Conservation (phyloP, 805 yeast genomes). For the Candida chauliodis region DNA sequence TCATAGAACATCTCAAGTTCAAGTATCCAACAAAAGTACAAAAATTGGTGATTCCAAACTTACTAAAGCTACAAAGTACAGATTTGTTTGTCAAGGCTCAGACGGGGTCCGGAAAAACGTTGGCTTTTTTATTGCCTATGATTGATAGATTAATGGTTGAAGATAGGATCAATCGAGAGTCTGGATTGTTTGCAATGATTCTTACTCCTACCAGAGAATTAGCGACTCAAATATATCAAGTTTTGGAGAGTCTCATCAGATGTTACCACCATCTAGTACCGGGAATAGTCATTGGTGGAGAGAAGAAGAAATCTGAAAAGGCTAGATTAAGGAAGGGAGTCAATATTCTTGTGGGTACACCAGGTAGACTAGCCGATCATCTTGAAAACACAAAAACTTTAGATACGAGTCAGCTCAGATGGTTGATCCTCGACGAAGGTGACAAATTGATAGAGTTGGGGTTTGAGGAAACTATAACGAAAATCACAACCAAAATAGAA, state of each 20-base stretch:
- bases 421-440: conserved; percentile 94
- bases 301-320: conserved; percentile 94
- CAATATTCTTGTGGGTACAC: conserved; percentile 93
- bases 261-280: conserved; percentile 90
- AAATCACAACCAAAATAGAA: conserved; percentile 62
- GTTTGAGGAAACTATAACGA: conserved; percentile 86
- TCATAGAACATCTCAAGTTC: conserved; percentile 54
- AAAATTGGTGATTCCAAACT: conserved; percentile 66
- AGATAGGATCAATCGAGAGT: conserved; percentile 47
- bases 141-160: conserved; percentile 65
- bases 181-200: conserved; percentile 87
- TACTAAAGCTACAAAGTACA: conserved; percentile 22
- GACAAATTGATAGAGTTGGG: conserved; percentile 95
- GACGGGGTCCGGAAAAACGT: conserved; percentile 97
- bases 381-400: conserved; percentile 81
- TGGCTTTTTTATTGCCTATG: conserved; percentile 83
- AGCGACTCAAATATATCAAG: conserved; percentile 84
- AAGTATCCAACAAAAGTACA: conserved; percentile 84
- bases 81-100: conserved; percentile 94
- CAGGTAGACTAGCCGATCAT: conserved; percentile 94
- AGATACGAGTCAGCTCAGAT: conserved; percentile 70
- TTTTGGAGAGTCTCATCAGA: conserved; percentile 65
- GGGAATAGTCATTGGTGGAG: conserved; percentile 97
- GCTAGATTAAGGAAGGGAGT: conserved; percentile 95
- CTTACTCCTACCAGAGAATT: conserved; percentile 94